These are phyloP conservation scores for Penicillium sp. DNA, from an alignment of 2,329 filamentous ascomycete species.

Conservation along the genomic window DNA sequence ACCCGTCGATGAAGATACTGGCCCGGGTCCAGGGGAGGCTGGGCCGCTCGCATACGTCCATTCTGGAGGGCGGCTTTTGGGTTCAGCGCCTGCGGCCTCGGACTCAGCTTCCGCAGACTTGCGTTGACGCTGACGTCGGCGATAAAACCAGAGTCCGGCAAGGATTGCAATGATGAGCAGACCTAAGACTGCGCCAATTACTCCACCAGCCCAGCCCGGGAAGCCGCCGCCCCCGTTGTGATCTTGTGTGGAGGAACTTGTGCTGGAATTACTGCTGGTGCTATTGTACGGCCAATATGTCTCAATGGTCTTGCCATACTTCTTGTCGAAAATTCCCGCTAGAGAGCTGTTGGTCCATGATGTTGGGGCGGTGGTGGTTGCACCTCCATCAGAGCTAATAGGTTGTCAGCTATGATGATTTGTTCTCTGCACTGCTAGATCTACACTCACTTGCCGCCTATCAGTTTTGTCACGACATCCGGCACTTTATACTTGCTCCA, in stretches of 20 bases:
- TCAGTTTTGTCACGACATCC: conserved; percentile 26
- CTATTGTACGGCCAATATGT: conserved; percentile 61
- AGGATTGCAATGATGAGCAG: conserved; percentile 18
- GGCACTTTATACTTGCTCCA: conserved; percentile 22
- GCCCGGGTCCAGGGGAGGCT: background rate
- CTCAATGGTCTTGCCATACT: conserved; percentile 57
- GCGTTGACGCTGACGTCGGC: conserved; percentile 11
- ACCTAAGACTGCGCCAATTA: conserved; percentile 38
- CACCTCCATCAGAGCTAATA: conserved; percentile 33
- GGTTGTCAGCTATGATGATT: background rate
- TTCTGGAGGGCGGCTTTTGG: background rate
- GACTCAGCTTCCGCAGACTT: background rate
- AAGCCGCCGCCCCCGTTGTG: conserved; percentile 34
- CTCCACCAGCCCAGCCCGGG: conserved; percentile 60
- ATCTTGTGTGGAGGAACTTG: conserved; percentile 16
- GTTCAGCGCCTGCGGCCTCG: background rate
- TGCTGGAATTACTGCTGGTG: background rate
- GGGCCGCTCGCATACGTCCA: conserved; percentile 4
- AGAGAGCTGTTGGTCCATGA: conserved; percentile 54
- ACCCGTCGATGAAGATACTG: background rate
- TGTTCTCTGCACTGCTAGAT: rapidly evolving
- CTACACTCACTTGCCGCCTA: conserved; percentile 38
- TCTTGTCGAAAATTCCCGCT: conserved; percentile 53
- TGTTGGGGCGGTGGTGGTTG: conserved; percentile 26
- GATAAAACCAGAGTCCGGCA: conserved; percentile 19